Conservation (phyloP, 2,329 filamentous ascomycete species). For the Clarireedia monteithiana region DNA sequence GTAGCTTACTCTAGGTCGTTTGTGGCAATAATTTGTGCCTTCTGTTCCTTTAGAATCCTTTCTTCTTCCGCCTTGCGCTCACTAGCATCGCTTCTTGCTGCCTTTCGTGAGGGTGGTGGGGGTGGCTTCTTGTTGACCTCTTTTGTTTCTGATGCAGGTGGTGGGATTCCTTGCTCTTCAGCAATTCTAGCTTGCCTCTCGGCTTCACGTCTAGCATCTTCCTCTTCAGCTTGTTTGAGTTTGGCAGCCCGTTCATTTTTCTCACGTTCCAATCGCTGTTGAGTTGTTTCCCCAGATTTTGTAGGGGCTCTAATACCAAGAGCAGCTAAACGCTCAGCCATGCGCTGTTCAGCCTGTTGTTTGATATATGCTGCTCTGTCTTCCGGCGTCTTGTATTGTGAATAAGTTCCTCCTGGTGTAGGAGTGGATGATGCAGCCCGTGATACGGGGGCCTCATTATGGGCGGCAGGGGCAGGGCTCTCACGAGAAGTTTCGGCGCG, state of each 20-base stretch:
- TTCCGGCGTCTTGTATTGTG: constrained; percentile 82
- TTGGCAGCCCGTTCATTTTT: constrained; percentile 81
- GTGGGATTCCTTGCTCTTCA: constrained; percentile 28
- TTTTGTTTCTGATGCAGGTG: constrained; percentile 19
- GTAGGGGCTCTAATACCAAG: constrained; percentile 79
- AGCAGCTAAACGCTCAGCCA: constrained; percentile 91
- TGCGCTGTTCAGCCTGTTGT: constrained; percentile 91
- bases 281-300: constrained; percentile 71
- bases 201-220: constrained; percentile 80
- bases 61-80: constrained; percentile 53
- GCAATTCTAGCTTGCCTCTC: constrained; percentile 57
- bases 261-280: constrained; percentile 84
- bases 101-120: constrained; percentile 74
- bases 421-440: constrained; percentile 39
- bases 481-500: constrained; percentile 33
- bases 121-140: constrained; percentile 60
- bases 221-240: constrained; percentile 82
- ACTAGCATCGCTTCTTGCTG: constrained; percentile 49
- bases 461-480: constrained; percentile 30
- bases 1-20: constrained; percentile 73
- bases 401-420: constrained; percentile 57
- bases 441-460: constrained; percentile 33
- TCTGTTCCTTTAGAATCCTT: constrained; percentile 61
- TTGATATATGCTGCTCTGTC: constrained; percentile 94
- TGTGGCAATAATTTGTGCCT: constrained; percentile 66